Conservation (phyloP, 805 yeast genomes). For the Wickerhamiella kurtzmanii region DNA sequence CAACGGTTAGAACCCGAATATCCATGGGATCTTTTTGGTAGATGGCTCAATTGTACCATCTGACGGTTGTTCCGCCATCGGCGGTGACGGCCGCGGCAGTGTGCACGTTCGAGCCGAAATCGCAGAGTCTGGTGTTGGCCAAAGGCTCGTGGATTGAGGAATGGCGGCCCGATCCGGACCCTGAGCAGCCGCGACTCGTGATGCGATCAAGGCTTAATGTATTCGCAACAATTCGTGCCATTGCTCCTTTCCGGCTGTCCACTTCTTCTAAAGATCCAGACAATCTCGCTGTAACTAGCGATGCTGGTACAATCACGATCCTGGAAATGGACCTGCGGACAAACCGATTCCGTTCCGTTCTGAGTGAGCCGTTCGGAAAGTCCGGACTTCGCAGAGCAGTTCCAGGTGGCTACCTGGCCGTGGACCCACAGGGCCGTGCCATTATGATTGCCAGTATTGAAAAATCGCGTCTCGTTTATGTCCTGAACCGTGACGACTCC, state of each 20-base stretch:
- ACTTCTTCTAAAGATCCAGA: constrained; percentile 39
- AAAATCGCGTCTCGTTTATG: constrained; percentile 56
- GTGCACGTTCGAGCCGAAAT: constrained; percentile 43
- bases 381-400: constrained; percentile 60
- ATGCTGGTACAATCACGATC: constrained; percentile 58
- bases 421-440: constrained; percentile 64
- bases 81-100: constrained; percentile 41
- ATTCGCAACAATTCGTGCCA: constrained; percentile 45
- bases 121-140: constrained; percentile 52
- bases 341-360: constrained; percentile 9
- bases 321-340: constrained; percentile 33
- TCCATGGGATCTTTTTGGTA: neutral
- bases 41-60: constrained; percentile 15
- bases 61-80: constrained; percentile 53
- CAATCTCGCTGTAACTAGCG: constrained; percentile 54
- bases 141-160: constrained; percentile 42
- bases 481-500: constrained; percentile 37
- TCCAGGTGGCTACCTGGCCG: constrained; percentile 60
- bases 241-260: constrained; percentile 38
- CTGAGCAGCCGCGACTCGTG: constrained; percentile 37
- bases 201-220: constrained; percentile 33
- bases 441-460: constrained; percentile 60
- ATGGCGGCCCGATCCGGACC: constrained; percentile 37
- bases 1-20: too few relatives aligned
- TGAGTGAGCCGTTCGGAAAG: constrained; percentile 33